Evolutionary conservation across 345 rosid species (phyloP).

Genomic region (Crucihimalaya himalaica): DNA sequence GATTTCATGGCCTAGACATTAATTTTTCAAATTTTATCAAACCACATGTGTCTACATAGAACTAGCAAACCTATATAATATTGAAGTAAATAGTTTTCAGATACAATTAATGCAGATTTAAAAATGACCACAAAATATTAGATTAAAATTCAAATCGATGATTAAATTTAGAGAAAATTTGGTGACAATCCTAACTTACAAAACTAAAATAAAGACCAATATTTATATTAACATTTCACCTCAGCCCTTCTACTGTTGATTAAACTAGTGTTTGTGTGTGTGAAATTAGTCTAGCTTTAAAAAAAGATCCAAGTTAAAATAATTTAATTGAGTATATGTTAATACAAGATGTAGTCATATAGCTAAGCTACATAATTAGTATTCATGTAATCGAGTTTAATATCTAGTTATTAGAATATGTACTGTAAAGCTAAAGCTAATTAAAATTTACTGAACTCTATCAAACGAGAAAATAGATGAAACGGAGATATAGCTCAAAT

Average conservation of each 20-base stretch:
- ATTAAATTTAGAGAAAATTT: neutral
- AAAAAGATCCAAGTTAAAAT: too few relatives aligned
- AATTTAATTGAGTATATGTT: neutral
- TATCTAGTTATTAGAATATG: neutral
- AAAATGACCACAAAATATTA: neutral
- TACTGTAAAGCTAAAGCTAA: neutral
- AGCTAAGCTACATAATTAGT: neutral
- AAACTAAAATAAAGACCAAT: neutral
- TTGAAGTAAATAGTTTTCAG: neutral
- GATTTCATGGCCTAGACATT: slow-evolving; percentile 8
- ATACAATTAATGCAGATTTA: neutral
- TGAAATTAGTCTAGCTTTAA: neutral
- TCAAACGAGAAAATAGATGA: too few relatives aligned
- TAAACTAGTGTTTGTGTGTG: neutral
- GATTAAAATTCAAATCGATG: neutral
- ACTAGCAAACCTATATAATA: neutral
- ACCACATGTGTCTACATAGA: slow-evolving; percentile 20
- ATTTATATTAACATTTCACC: neutral
- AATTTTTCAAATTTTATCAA: slow-evolving; percentile 13
- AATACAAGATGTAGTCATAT: neutral
- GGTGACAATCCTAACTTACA: slow-evolving; percentile 11
- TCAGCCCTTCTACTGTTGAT: neutral
- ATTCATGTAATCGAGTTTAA: too few relatives aligned
- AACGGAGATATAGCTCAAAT: too few relatives aligned
- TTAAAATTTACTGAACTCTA: too few relatives aligned